Evolutionary conservation across 345 rosid species (phyloP), one percentile per base, ranked within the genome.

Genomic region (Brassica nigra): DNA sequence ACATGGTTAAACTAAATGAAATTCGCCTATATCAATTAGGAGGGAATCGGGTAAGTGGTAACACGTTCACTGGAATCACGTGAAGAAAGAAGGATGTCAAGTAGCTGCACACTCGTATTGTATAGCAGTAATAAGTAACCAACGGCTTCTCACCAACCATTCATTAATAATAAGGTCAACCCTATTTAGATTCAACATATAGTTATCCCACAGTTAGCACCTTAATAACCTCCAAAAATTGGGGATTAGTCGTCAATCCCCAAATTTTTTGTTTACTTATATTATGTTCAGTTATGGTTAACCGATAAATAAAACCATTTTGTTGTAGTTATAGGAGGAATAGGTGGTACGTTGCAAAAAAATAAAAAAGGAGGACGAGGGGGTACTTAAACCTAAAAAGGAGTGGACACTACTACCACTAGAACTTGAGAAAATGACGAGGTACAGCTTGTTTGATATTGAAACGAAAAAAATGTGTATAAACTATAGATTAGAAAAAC

Each of bases 61-160:
- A 68, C 28, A 68, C 44, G 52, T 0, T 80, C 78, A 80, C 36
- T 29, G 27, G 75, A 80, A 74, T 68, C 71, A 68, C 49, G 79
- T 79, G 78, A 79, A 72, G 68, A 72, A 39, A 79, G 78, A 59
- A 74, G 65, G 71, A 62, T 74, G 34, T 18, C 58, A 74, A 80
- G 79, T 80, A 62, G 82, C 29, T 79, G 78, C 62, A 62, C 71
- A 33, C 18, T 68, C 33, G 71, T 61, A 27, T 59, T 27, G 15
- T 34, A 49, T 65, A 68, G 27, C 67, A 55, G 62, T 18, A 55
- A 58, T 8, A 49, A 49, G 55, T 27, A 37, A 44, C 73, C 68
- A 76, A 81, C 83, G 69, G 34, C 73, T 76, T 66, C 80, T 71
- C 83, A 81, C 77, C 83, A 76, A 76, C 73, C 80, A 62, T 71